phyloP scores from a whole-genome alignment of 78 protist genomes.

The Dictyostelium intermedium region DNA sequence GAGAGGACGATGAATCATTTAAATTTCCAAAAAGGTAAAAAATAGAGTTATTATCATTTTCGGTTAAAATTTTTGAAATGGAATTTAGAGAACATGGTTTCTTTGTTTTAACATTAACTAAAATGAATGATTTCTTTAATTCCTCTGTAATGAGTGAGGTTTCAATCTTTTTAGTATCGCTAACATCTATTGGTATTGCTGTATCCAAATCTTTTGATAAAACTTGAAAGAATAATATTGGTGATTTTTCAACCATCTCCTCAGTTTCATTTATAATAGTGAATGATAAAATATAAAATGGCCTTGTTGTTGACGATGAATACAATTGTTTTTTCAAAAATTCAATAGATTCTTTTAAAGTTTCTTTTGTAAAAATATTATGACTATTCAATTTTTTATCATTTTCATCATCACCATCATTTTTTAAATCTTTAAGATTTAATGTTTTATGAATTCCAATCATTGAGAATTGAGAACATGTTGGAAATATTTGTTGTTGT shows the following conservation, averaged over 20 bases:
- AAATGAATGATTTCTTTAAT: background rate
- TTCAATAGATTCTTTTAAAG: background rate
- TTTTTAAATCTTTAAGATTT: background rate
- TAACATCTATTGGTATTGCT: background rate
- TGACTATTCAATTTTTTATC: background rate
- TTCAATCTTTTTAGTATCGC: background rate
- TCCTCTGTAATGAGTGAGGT: background rate
- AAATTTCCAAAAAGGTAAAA: background rate
- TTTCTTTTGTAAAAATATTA: background rate
- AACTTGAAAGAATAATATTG: background rate
- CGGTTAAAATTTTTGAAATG: background rate
- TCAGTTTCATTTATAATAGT: background rate
- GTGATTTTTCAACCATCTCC: background rate
- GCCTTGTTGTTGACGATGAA: background rate
- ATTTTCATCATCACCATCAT: background rate
- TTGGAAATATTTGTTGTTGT: background rate
- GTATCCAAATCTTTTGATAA: background rate
- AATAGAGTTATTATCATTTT: background rate
- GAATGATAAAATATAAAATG: background rate
- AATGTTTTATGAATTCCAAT: background rate
- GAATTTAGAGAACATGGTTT: background rate
- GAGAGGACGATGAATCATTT: background rate
- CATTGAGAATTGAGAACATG: background rate
- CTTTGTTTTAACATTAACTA: background rate
- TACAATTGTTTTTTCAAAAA: background rate